Conservation (phyloP, 352 stramenopile species). For the Thraustotheca clavata region DNA sequence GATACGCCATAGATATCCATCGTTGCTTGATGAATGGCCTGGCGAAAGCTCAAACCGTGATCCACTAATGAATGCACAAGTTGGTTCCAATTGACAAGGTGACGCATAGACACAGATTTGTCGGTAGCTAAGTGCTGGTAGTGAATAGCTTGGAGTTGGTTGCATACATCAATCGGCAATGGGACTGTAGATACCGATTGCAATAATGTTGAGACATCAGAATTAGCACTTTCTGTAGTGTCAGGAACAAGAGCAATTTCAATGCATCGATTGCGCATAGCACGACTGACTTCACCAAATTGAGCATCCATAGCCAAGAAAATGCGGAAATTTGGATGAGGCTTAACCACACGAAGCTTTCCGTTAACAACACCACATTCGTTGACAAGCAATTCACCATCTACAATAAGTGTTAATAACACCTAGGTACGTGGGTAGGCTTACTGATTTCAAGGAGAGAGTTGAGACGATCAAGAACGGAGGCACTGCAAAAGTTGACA, state of each 20-base stretch:
- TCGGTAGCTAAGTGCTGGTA: conserved; percentile 30
- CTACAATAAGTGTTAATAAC: conserved; percentile 20
- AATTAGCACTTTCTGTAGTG: conserved; percentile 9
- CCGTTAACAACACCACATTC: conserved; percentile 94
- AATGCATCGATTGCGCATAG: conserved; percentile 99
- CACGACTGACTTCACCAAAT: conserved; percentile 95
- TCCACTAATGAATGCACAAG: conserved; percentile 13
- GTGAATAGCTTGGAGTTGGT: conserved; percentile 53
- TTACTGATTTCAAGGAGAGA: conserved; percentile 93
- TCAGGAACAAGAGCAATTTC: conserved; percentile 86
- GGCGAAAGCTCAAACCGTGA: neutral
- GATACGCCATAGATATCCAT: conserved; percentile 3
- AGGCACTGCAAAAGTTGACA: conserved; percentile 98
- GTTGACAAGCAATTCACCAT: conserved; percentile 96
- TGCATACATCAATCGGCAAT: conserved; percentile 59
- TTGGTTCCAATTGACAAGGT: conserved; percentile 20
- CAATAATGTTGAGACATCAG: conserved; percentile 64
- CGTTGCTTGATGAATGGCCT: conserved; percentile 8
- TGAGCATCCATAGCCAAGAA: conserved; percentile 98
- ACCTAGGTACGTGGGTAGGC: neutral
- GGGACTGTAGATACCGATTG: conserved; percentile 28
- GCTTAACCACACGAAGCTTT: conserved; percentile 89
- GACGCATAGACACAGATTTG: conserved; percentile 11
- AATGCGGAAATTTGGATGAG: conserved; percentile 97
- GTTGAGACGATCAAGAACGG: conserved; percentile 99